phyloP scores from a whole-genome alignment of 1,139 yeast genomes.

The Debaryomyces nepalensis region DNA sequence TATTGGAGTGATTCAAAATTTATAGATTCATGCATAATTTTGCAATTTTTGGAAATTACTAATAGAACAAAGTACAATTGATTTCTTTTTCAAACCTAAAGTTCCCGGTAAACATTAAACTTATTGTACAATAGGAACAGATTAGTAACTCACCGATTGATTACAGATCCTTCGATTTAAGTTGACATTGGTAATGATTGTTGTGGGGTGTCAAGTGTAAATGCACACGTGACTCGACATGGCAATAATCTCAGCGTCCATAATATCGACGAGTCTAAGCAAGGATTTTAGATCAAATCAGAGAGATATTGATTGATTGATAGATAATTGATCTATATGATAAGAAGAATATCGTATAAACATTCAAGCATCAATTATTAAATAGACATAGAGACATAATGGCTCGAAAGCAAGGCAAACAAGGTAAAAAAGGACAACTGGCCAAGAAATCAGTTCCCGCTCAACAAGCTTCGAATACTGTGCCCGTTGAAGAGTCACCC shows the following conservation, averaged over 20 bases:
- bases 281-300: neutral
- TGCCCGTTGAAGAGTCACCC: slow-evolving; percentile 1
- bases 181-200: neutral
- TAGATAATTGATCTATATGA: slow-evolving; percentile 2
- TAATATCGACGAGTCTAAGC: slow-evolving; percentile 1
- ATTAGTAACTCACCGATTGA: too few relatives aligned
- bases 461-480: slow-evolving; percentile 3
- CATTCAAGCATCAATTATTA: neutral
- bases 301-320: neutral
- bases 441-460: neutral
- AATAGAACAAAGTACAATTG: too few relatives aligned
- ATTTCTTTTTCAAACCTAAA: too few relatives aligned
- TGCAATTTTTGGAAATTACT: too few relatives aligned
- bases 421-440: neutral
- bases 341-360: neutral
- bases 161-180: too few relatives aligned
- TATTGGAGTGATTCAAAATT: too few relatives aligned
- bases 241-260: slow-evolving; percentile 1
- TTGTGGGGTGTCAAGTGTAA: neutral
- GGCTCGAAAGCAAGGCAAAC: slow-evolving; percentile 2
- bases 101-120: too few relatives aligned
- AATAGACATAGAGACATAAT: neutral
- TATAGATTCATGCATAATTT: neutral
- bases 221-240: neutral
- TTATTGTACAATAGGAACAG: too few relatives aligned